These are phyloP conservation scores for Tetradesmus lagerheimii DNA, from an alignment of 139 green algal genomes.

Conservation along the genomic window DNA sequence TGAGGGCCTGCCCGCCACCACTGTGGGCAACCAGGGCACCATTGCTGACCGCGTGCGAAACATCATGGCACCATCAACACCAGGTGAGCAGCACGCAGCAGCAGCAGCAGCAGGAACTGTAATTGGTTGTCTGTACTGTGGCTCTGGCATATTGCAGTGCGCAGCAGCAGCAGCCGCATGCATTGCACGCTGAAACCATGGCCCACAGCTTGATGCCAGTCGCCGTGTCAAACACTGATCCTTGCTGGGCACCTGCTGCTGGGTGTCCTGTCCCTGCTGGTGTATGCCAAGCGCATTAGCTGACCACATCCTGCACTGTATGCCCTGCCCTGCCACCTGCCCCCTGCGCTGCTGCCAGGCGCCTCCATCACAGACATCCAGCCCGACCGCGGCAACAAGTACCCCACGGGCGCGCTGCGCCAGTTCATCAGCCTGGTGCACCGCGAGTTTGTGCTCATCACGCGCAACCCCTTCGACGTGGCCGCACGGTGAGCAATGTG, in stretches of 20 bases:
- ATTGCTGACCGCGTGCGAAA: neutral
- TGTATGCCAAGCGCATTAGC: too few relatives aligned
- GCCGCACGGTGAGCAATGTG: constrained; percentile 24
- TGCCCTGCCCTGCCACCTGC: neutral
- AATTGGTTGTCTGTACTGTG: neutral
- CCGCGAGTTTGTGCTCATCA: constrained; percentile 49
- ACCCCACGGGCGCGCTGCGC: constrained; percentile 2
- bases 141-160: neutral
- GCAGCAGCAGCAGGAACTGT: neutral
- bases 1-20: neutral
- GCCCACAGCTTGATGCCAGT: too few relatives aligned
- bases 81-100: neutral
- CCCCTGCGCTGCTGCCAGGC: neutral
- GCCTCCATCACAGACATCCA: neutral
- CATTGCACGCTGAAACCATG: too few relatives aligned
- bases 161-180: too few relatives aligned
- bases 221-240: too few relatives aligned
- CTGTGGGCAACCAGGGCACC: neutral
- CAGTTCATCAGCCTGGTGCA: constrained; percentile 45
- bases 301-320: neutral
- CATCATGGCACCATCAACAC: neutral
- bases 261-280: too few relatives aligned
- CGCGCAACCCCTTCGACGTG: constrained; percentile 64
- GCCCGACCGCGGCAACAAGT: constrained; percentile 1
- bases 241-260: too few relatives aligned